Percentiles rank a stretch among this genome's conserved stretches.
phyloP scores from a whole-genome alignment of 2,329 filamentous ascomycete species.

The Biscogniauxia mediterranea region DNA sequence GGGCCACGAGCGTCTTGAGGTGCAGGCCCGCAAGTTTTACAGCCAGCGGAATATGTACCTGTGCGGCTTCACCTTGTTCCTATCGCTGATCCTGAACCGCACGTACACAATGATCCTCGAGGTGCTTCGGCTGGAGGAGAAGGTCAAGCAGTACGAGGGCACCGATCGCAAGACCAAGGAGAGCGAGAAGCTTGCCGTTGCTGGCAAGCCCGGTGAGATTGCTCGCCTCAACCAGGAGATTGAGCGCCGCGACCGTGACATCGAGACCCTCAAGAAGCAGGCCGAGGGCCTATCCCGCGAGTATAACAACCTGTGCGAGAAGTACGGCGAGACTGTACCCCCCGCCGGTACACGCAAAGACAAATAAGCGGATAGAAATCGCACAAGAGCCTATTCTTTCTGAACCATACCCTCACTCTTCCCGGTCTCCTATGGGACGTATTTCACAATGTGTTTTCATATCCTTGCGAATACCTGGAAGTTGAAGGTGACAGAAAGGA shows the following conservation, averaged over 20 bases:
- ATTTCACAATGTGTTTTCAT: background rate
- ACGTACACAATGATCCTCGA: conserved; percentile 98
- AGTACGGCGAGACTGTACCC: conserved; percentile 62
- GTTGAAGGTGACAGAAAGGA: background rate
- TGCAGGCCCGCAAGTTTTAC: conserved; percentile 99
- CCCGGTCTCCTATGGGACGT: background rate
- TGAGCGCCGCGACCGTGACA: conserved; percentile 76
- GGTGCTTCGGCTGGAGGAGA: conserved; percentile 86
- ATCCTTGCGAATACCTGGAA: background rate
- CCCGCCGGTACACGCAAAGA: conserved; percentile 58
- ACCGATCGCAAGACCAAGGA: conserved; percentile 60
- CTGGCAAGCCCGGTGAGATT: conserved; percentile 75
- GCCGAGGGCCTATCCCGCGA: conserved; percentile 76
- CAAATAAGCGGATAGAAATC: conserved; percentile 36
- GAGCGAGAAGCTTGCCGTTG: conserved; percentile 67
- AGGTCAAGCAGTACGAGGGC: conserved; percentile 79
- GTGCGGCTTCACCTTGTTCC: conserved; percentile 97
- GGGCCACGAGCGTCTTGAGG: conserved; percentile 93
- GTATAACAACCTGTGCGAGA: conserved; percentile 82
- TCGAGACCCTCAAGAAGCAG: conserved; percentile 91
- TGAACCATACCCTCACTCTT: background rate
- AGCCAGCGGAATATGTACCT: conserved; percentile 99
- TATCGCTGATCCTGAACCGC: conserved; percentile 97
- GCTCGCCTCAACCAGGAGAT: conserved; percentile 68
- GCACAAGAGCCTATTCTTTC: too few relatives aligned